Percentiles rank a stretch among this genome's conserved stretches.
Evolutionary conservation across 2,329 filamentous ascomycete genomes (phyloP).

Genomic region (Xylogone sp.): DNA sequence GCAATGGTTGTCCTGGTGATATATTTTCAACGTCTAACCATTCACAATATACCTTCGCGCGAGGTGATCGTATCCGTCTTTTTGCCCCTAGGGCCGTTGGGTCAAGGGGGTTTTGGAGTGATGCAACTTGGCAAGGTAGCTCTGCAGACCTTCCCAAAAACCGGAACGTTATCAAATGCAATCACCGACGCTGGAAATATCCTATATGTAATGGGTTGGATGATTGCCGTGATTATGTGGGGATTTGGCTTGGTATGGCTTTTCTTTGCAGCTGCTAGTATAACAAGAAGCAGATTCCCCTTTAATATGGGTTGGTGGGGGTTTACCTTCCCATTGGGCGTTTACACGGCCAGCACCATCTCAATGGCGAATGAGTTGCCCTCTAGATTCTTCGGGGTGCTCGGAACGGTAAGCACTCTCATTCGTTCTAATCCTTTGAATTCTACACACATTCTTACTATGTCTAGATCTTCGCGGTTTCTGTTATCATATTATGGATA

Average conservation of each 20-base stretch:
- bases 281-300: slow-evolving; percentile 43
- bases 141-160: slow-evolving; percentile 8
- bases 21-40: slow-evolving; percentile 65
- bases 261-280: slow-evolving; percentile 47
- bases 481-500: slow-evolving; percentile 52
- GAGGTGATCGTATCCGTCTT: slow-evolving; percentile 68
- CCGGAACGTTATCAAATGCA: slow-evolving; percentile 23
- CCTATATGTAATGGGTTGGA: slow-evolving; percentile 54
- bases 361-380: slow-evolving; percentile 47
- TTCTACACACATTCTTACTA: background rate
- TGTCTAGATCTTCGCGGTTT: slow-evolving; percentile 41
- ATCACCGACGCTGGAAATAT: slow-evolving; percentile 49
- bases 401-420: slow-evolving; percentile 43
- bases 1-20: slow-evolving; percentile 61
- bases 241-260: slow-evolving; percentile 52
- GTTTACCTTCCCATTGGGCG: slow-evolving; percentile 56
- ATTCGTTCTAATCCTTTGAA: slow-evolving; percentile 5
- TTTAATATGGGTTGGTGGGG: slow-evolving; percentile 64
- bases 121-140: slow-evolving; percentile 13
- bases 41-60: slow-evolving; percentile 62
- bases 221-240: slow-evolving; percentile 52
- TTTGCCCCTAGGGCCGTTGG: slow-evolving; percentile 62
- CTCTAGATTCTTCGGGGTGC: slow-evolving; percentile 50
- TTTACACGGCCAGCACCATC: slow-evolving; percentile 47
- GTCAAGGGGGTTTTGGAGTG: slow-evolving; percentile 58